phyloP scores from a whole-genome alignment of 1,284 basidiomycete genomes.

The Phylloporus sp. region DNA sequence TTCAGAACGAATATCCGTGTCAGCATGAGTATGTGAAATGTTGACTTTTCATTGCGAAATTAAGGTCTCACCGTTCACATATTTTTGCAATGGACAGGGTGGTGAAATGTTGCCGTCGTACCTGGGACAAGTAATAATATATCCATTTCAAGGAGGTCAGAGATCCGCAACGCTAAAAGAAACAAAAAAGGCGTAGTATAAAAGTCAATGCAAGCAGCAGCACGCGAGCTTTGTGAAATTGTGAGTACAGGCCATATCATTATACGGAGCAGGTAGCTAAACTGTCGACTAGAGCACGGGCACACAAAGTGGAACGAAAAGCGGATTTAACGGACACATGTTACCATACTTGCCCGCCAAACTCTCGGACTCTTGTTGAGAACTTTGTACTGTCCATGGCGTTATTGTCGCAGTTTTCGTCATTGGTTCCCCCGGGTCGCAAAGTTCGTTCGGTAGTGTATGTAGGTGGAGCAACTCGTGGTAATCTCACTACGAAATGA shows the following conservation, averaged over 20 bases:
- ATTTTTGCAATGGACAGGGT: too few species aligned
- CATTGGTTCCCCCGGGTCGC: neutral
- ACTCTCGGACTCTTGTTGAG: too few species aligned
- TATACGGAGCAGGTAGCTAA: neutral
- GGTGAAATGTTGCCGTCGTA: neutral
- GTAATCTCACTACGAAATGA: neutral
- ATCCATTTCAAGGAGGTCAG: neutral
- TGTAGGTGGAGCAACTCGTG: neutral
- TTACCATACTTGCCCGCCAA: neutral
- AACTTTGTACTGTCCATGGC: too few species aligned
- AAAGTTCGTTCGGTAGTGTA: neutral
- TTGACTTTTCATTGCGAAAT: too few species aligned
- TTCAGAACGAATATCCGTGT: too few species aligned
- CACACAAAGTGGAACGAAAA: neutral
- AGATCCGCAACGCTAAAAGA: neutral
- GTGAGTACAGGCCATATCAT: neutral
- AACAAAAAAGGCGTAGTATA: neutral
- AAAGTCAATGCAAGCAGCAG: too few species aligned
- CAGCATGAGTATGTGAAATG: neutral
- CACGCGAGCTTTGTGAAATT: neutral
- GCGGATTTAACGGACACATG: neutral
- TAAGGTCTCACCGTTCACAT: too few species aligned
- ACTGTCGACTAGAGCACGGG: neutral
- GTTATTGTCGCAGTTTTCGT: neutral
- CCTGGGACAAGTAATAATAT: neutral